Evolutionary conservation across 306 rosid genomes (phyloP).

Genomic region (Vigna nakashimae): DNA sequence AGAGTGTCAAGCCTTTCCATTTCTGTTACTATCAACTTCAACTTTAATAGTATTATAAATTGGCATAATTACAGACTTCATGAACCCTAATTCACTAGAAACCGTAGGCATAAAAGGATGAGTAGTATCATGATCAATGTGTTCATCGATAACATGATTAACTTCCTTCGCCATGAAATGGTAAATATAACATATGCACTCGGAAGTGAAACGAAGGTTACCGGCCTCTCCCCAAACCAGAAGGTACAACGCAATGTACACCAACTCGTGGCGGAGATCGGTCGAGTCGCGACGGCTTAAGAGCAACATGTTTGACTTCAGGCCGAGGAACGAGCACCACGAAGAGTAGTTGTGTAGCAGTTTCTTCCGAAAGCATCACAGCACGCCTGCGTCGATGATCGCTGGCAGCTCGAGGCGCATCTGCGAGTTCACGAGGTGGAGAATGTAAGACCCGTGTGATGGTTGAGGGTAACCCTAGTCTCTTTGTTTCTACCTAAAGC

Average conservation of each 20-base stretch:
- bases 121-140: slow-evolving; percentile 68
- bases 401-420: slow-evolving; percentile 75
- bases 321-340: slow-evolving; percentile 85
- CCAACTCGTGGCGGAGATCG: slow-evolving; percentile 68
- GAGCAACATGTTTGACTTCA: slow-evolving; percentile 56
- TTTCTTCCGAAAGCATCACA: slow-evolving; percentile 61
- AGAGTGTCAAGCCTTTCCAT: slow-evolving; percentile 90
- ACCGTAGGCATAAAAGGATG: slow-evolving; percentile 63
- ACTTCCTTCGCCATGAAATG: slow-evolving; percentile 91
- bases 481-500: too few species aligned
- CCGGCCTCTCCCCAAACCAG: slow-evolving; percentile 94
- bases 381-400: slow-evolving; percentile 53
- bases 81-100: slow-evolving; percentile 68
- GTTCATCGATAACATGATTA: slow-evolving; percentile 63
- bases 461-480: too few species aligned
- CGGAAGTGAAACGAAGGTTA: slow-evolving; percentile 78
- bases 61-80: slow-evolving; percentile 79
- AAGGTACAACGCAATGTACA: slow-evolving; percentile 72
- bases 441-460: too few species aligned
- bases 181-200: slow-evolving; percentile 75
- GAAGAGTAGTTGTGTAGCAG: slow-evolving; percentile 70
- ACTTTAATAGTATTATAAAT: slow-evolving; percentile 65
- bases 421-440: slow-evolving; percentile 90
- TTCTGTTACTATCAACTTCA: slow-evolving; percentile 76
- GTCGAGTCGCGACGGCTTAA: slow-evolving; percentile 50